Evolutionary conservation across 306 rosid genomes (phyloP), one percentile per base, ranked within the genome.

Genomic region (Begonia fuchsioides): DNA sequence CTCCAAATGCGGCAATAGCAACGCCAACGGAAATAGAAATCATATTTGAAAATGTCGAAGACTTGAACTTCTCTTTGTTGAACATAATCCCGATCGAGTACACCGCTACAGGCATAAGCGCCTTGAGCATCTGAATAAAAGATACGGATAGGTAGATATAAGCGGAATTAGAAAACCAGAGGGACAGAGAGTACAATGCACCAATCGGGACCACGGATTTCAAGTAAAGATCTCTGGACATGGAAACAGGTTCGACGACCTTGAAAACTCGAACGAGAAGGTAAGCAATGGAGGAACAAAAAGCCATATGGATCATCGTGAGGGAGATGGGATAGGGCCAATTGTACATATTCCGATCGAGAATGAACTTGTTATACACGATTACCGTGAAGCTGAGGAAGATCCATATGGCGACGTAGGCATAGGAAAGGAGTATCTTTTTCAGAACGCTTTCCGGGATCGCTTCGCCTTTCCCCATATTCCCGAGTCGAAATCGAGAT

Each of bases 321-420:
- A n/a, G n/a, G n/a, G n/a, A n/a, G n/a, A 90, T 90, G 10, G 97
- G 97, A 58, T 59, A 90, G 0, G 97, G 94, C 97, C 97, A 90
- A 59, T 85, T 79, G 81, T 81, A 90, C 82, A 90, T 76, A 68
- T 90, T 84, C 6, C 73, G 93, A 46, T 90, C 95, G 10, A 90
- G 72, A 67, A 90, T 90, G 85, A 76, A 90, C 68, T 90, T 90
- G 82, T 90, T 90, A 94, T 61, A 90, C 10, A 90, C 94, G 69
- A 90, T 90, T 10, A 90, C 95, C 3, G 94, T 74, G 94, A 85
- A 90, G 63, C 81, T 70, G 50, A 90, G 97, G 76, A 75, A 79
- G 97, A 90, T 85, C 97, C 97, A 84, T n/a, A n/a, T n/a, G n/a
- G n/a, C n/a, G n/a, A n/a, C n/a, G n/a, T n/a, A n/a, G n/a, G n/a